Base-by-base conservation (phyloP, 2,329 filamentous ascomycete genomes). In the Colletotrichum tanaceti region DNA sequence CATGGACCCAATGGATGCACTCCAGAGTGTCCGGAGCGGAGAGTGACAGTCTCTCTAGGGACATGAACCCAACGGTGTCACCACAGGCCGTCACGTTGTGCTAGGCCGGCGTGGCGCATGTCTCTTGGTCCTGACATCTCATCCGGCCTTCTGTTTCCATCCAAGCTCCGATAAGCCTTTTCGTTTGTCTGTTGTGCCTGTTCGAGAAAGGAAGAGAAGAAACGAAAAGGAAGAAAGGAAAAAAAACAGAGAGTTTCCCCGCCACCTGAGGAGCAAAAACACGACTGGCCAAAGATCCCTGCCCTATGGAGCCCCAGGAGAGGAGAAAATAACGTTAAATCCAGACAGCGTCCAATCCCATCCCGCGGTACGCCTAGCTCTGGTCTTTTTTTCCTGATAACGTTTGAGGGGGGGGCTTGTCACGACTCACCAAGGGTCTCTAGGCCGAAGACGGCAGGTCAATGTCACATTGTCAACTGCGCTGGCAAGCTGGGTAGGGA, bases 361-460 rank as follows among this genome's bases (percentile, higher is more conserved):
- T 63, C 54, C 65, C 11, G 20, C n/a, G 24, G 20, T 41, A 24
- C 46, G 14, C 35, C 24, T 46, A 32, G 18, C 20, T 18, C 58
- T 64, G 32, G 16, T 49, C n/a, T n/a, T 54, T 18, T n/a, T 18
- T 3, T 18, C 24, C 39, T 61, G 62, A 68, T 65, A 68, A 60
- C 65, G 55, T 24, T 39, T 54, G 35, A 7, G 28, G 24, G 24
- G 24, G 28, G 28, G 49, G 24, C 18, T 11, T 22, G 32, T n/a
- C n/a, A n/a, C n/a, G n/a, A n/a, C n/a, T 38, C n/a, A 6, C 28
- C 22, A 39, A 2, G 28, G 47, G 13, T 24, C 35, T 18, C 55
- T 65, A 68, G 50, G 55, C 66, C 62, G 35, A 61, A 68, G 43
- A 41, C 43, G 55, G 66, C 65, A 68, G 62, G 66, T 68, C 32